Evolutionary conservation across 495 filamentous ascomycete species (phyloP).

Genomic region (Cercophora newfieldiana): DNA sequence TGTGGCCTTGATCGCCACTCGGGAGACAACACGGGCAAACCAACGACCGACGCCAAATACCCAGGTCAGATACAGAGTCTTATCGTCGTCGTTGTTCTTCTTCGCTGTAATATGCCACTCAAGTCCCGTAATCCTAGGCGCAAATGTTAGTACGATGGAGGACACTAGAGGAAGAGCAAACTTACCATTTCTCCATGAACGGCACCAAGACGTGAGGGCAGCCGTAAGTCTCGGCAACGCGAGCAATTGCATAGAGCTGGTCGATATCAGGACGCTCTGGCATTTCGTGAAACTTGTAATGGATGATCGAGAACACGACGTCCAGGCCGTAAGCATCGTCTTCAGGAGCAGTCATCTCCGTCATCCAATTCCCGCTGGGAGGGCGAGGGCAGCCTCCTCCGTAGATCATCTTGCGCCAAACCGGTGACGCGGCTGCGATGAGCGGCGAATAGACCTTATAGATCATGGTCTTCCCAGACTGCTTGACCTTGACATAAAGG

Average conservation of each 20-base stretch:
- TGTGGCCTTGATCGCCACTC: conserved; percentile 21
- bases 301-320: conserved; percentile 26
- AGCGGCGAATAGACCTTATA: conserved; percentile 18
- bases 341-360: background rate
- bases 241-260: conserved; percentile 23
- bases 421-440: conserved; percentile 21
- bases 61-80: conserved; percentile 26
- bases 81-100: conserved; percentile 18
- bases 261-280: conserved; percentile 11
- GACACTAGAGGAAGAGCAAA: background rate
- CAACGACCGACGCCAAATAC: conserved; percentile 24
- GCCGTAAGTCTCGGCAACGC: conserved; percentile 23
- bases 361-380: conserved; percentile 6
- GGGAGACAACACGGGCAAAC: conserved; percentile 16
- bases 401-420: conserved; percentile 19
- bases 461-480: background rate
- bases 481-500: conserved; percentile 15
- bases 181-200: conserved; percentile 21
- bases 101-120: conserved; percentile 10
- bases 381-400: background rate
- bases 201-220: conserved; percentile 22
- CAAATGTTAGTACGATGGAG: background rate
- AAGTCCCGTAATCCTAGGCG: background rate
- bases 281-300: conserved; percentile 30
- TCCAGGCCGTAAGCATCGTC: conserved; percentile 21